Evolutionary conservation across 495 filamentous ascomycete genomes (phyloP).

Genomic region (Copromyces sp.): DNA sequence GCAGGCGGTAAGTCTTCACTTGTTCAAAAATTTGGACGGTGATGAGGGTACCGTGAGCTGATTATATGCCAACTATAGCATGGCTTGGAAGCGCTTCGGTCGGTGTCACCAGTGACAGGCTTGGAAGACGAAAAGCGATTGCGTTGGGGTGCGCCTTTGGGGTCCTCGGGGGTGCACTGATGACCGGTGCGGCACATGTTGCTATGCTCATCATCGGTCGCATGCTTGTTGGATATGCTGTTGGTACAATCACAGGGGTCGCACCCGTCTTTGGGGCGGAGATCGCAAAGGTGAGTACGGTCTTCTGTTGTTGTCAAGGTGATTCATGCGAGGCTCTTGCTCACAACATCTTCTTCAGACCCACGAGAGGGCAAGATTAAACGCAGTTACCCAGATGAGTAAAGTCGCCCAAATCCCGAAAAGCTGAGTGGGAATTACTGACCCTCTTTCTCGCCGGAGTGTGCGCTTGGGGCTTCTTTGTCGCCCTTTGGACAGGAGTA

Average conservation of each 20-base stretch:
- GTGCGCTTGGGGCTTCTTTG: constrained; percentile 44
- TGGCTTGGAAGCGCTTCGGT: constrained; percentile 42
- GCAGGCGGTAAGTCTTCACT: constrained; percentile 14
- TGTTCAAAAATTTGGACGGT: neutral
- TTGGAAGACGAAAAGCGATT: constrained; percentile 37
- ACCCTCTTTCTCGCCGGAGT: constrained; percentile 26
- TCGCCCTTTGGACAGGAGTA: constrained; percentile 31
- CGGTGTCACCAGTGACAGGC: constrained; percentile 34
- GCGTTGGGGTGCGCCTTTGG: constrained; percentile 39
- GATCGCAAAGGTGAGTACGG: constrained; percentile 26
- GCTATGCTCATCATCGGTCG: constrained; percentile 46
- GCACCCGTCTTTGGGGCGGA: constrained; percentile 36
- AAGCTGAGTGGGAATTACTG: neutral
- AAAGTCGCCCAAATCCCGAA: neutral
- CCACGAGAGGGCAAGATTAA: constrained; percentile 37
- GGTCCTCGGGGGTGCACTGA: constrained; percentile 37
- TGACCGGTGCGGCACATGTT: constrained; percentile 39
- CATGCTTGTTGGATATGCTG: constrained; percentile 38
- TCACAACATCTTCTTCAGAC: constrained; percentile 31
- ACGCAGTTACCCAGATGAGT: constrained; percentile 33
- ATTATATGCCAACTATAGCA: constrained; percentile 22
- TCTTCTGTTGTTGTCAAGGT: constrained; percentile 19
- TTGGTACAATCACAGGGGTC: constrained; percentile 41
- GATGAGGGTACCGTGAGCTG: constrained; percentile 11
- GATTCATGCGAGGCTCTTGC: constrained; percentile 16